Conservation (phyloP, 1,284 basidiomycete species). For the Austroboletus niveus region DNA sequence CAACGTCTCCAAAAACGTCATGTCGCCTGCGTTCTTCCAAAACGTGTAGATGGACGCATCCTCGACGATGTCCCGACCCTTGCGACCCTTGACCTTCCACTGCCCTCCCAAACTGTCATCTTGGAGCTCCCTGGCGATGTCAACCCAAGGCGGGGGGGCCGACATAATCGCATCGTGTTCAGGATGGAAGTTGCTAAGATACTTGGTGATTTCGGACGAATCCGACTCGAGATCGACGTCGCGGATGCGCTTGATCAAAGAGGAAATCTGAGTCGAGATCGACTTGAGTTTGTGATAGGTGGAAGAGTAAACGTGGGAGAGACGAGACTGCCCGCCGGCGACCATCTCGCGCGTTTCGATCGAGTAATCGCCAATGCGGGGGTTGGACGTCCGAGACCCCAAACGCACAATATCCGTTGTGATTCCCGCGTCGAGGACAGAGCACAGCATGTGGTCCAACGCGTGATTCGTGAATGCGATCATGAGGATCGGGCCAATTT, state of each 20-base stretch:
- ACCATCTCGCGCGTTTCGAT: constrained; percentile 54
- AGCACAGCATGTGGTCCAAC: constrained; percentile 64
- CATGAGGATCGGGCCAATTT: constrained; percentile 55
- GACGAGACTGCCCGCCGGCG: constrained; percentile 38
- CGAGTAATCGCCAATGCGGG: constrained; percentile 54
- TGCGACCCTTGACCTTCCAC: constrained; percentile 21
- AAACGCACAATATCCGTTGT: constrained; percentile 62
- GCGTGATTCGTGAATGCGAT: constrained; percentile 79
- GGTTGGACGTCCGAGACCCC: constrained; percentile 59
- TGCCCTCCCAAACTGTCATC: constrained; percentile 18
- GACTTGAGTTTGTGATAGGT: constrained; percentile 43
- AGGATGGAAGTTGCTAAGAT: constrained; percentile 42
- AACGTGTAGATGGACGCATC: constrained; percentile 45
- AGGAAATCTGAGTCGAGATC: constrained; percentile 43
- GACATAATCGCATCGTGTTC: constrained; percentile 41
- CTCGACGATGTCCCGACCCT: constrained; percentile 17
- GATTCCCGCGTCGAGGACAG: constrained; percentile 59
- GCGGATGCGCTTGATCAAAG: constrained; percentile 44
- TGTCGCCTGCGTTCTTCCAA: constrained; percentile 44
- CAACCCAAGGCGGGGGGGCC: constrained; percentile 45
- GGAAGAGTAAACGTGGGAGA: constrained; percentile 34
- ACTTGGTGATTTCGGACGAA: constrained; percentile 36
- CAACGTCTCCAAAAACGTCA: constrained; percentile 37
- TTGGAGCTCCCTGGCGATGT: constrained; percentile 19
- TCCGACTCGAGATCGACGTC: constrained; percentile 38